These are phyloP conservation scores for Monosporascus sp. DNA, from an alignment of 2,329 filamentous ascomycete genomes.

Conservation along the genomic window DNA sequence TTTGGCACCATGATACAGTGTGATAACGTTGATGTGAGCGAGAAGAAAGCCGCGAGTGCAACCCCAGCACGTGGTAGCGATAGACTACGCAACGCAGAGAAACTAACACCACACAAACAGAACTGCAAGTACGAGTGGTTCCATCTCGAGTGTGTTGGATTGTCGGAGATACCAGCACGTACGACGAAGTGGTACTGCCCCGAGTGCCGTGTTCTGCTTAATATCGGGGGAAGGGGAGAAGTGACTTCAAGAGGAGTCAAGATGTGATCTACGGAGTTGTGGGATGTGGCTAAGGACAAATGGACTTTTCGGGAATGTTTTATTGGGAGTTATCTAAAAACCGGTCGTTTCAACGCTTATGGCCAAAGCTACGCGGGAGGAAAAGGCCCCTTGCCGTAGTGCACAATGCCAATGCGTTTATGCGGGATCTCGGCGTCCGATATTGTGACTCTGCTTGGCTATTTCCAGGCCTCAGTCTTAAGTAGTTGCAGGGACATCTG, in stretches of 20 bases:
- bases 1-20: slow-evolving; percentile 81
- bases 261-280: slow-evolving; percentile 26
- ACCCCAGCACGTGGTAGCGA: slow-evolving; percentile 9
- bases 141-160: slow-evolving; percentile 70
- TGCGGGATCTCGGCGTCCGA: too few relatives aligned
- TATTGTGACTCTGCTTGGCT: too few relatives aligned
- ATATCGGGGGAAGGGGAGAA: slow-evolving; percentile 59
- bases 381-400: too few relatives aligned
- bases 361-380: too few relatives aligned
- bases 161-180: slow-evolving; percentile 62
- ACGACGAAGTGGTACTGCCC: slow-evolving; percentile 84
- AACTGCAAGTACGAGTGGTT: slow-evolving; percentile 82
- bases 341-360: too few relatives aligned
- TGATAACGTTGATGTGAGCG: slow-evolving; percentile 68
- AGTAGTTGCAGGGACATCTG: too few relatives aligned
- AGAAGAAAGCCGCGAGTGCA: slow-evolving; percentile 9
- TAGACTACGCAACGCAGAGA: slow-evolving; percentile 12
- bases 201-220: slow-evolving; percentile 60
- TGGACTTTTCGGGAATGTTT: background rate
- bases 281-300: background rate
- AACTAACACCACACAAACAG: slow-evolving; percentile 27
- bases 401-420: too few relatives aligned
- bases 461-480: too few relatives aligned
- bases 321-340: background rate
- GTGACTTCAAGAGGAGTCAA: slow-evolving; percentile 54